Evolutionary conservation across 164 flowering plant species (phyloP).

Genomic region (Tetrastigma voinierianum): DNA sequence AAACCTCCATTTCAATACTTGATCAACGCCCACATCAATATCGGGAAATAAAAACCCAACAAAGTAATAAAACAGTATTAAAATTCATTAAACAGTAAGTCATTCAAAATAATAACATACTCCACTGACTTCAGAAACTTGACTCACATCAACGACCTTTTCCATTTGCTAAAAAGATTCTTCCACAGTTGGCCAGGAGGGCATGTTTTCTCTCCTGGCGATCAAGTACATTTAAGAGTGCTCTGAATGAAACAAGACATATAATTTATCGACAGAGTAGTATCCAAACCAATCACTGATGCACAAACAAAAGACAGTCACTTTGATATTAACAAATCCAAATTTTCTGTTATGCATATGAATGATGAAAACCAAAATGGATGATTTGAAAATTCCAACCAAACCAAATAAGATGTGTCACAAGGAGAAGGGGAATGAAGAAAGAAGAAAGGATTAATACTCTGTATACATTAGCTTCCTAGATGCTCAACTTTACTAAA

Average conservation of each 20-base stretch:
- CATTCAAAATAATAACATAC: conserved; percentile 38
- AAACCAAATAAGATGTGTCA: background rate
- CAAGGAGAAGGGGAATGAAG: background rate
- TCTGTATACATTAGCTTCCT: background rate
- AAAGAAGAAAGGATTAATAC: background rate
- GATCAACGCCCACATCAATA: conserved; percentile 33
- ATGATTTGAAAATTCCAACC: background rate
- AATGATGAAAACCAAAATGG: too few species aligned
- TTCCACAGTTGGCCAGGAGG: conserved; percentile 69
- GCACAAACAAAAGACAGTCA: too few species aligned
- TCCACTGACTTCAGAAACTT: conserved; percentile 86
- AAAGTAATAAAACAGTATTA: background rate
- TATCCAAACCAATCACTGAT: background rate
- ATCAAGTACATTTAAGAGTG: conserved; percentile 86
- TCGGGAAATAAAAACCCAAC: background rate
- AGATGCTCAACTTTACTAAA: background rate
- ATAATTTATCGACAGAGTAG: background rate
- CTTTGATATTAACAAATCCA: too few species aligned
- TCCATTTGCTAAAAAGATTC: conserved; percentile 64
- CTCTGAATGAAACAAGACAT: conserved; percentile 34
- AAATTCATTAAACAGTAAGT: background rate
- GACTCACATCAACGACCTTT: conserved; percentile 66
- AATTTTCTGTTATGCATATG: too few species aligned
- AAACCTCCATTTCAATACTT: conserved; percentile 40
- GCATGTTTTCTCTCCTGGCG: conserved; percentile 75